A percentile compares a stretch with the other conserved stretches of the same genome.
Evolutionary conservation across 441 rosid genomes (phyloP).

Genomic region (Mallotus japonicus): DNA sequence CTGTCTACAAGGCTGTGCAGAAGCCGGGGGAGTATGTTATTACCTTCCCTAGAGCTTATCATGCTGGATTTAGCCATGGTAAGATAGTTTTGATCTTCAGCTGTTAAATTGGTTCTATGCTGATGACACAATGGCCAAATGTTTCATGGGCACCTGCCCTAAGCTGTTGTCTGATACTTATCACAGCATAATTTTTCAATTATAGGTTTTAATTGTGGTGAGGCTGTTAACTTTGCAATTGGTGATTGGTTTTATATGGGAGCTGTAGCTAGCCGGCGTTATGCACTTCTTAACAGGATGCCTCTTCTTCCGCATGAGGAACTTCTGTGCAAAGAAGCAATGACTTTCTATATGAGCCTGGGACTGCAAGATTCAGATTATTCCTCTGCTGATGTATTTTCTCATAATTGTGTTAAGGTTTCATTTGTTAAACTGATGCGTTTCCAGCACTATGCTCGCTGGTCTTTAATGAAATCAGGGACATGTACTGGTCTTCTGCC

Average conservation of each 20-base stretch:
- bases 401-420: conserved; percentile 56
- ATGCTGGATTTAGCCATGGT: conserved; percentile 99
- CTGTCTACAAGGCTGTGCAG: conserved; percentile 96
- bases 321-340: conserved; percentile 93
- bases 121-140: neutral
- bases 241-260: conserved; percentile 98
- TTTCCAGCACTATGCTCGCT: conserved; percentile 78
- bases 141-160: neutral
- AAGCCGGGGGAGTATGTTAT: conserved; percentile 95
- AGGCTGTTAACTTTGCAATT: conserved; percentile 98
- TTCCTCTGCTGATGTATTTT: conserved; percentile 55
- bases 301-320: conserved; percentile 99
- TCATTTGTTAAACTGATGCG: conserved; percentile 86
- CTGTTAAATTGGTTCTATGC: neutral
- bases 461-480: conserved; percentile 72
- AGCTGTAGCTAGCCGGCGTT: conserved; percentile 87
- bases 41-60: conserved; percentile 97
- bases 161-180: neutral
- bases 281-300: conserved; percentile 80
- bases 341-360: conserved; percentile 52
- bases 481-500: conserved; percentile 50
- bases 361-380: conserved; percentile 58
- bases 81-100: conserved; percentile 19
- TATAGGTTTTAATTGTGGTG: conserved; percentile 97
- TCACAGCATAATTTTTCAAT: neutral